Conservation (phyloP, 78 protist genomes). For the Andalucia godoyi region DNA sequence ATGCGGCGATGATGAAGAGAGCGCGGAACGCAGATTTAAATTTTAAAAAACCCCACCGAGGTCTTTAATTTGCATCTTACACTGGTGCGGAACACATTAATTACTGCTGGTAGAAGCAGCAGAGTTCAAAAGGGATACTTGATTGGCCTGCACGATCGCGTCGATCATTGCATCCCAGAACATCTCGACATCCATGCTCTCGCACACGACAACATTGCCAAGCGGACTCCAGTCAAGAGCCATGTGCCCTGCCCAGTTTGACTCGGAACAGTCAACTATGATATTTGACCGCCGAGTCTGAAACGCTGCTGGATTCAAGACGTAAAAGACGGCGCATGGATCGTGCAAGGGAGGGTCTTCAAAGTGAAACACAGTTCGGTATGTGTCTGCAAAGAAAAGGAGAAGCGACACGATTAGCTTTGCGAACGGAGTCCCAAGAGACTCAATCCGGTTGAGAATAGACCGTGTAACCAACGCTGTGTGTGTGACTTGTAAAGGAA, state of each 20-base stretch:
- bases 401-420: slow-evolving; percentile 29
- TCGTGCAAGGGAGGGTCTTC: slow-evolving; percentile 73
- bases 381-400: slow-evolving; percentile 47
- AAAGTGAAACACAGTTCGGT: slow-evolving; percentile 28
- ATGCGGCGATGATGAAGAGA: too few relatives aligned
- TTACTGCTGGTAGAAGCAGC: too few relatives aligned
- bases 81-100: too few relatives aligned
- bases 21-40: too few relatives aligned
- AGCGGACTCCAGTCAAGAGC: slow-evolving; percentile 8
- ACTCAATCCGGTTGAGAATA: slow-evolving; percentile 16
- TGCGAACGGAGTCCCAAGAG: slow-evolving; percentile 9
- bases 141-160: not conserved
- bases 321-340: slow-evolving; percentile 65
- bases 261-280: not conserved
- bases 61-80: too few relatives aligned
- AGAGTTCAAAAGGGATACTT: not conserved
- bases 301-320: slow-evolving; percentile 55
- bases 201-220: slow-evolving; percentile 55
- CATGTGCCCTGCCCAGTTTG: slow-evolving; percentile 56
- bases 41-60: too few relatives aligned
- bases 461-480: slow-evolving; percentile 29
- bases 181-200: slow-evolving; percentile 20
- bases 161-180: slow-evolving; percentile 51
- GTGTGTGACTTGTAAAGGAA: slow-evolving; percentile 71
- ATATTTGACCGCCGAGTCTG: slow-evolving; percentile 14